Percentiles rank a stretch among this genome's conserved stretches.
Evolutionary conservation across 2,329 filamentous ascomycete species (phyloP).

Genomic region (Neonectria hederae): DNA sequence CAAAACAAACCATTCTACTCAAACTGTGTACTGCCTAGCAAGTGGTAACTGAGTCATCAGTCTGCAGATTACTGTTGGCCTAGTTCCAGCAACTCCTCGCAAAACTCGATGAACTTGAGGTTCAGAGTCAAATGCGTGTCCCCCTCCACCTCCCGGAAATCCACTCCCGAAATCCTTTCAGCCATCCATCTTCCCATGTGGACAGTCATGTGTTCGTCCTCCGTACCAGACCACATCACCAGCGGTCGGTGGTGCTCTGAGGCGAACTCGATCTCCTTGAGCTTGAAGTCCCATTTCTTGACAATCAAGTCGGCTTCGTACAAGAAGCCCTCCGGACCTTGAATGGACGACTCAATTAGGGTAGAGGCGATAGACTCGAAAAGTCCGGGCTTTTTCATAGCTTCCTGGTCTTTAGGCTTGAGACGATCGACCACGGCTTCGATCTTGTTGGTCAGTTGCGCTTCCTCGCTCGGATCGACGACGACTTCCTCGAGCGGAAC

Average conservation of each 20-base stretch:
- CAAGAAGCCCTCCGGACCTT: slow-evolving; percentile 17
- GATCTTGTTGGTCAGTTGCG: slow-evolving; percentile 6
- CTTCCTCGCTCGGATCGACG: neutral
- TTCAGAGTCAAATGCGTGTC: too few relatives aligned
- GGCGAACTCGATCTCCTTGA: slow-evolving; percentile 16
- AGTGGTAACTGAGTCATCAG: neutral
- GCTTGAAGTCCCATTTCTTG: slow-evolving; percentile 15
- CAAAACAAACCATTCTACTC: neutral
- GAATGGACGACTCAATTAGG: neutral
- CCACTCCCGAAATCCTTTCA: slow-evolving; percentile 4
- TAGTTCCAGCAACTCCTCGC: too few relatives aligned
- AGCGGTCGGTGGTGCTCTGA: slow-evolving; percentile 15
- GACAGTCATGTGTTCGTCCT: slow-evolving; percentile 12
- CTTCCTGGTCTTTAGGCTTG: slow-evolving; percentile 12
- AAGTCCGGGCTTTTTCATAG: slow-evolving; percentile 6
- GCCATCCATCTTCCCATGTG: slow-evolving; percentile 28
- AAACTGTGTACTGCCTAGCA: neutral
- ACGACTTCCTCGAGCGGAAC: slow-evolving; percentile 11
- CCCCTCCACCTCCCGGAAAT: too few relatives aligned
- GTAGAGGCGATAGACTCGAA: neutral
- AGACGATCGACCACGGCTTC: neutral
- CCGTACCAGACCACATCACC: slow-evolving; percentile 10
- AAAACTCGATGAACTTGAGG: too few relatives aligned
- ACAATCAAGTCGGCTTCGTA: slow-evolving; percentile 7
- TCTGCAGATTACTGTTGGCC: too few relatives aligned